These are phyloP conservation scores for Yamadazyma oceani DNA, from an alignment of 1,139 yeast species.

Conservation along the genomic window DNA sequence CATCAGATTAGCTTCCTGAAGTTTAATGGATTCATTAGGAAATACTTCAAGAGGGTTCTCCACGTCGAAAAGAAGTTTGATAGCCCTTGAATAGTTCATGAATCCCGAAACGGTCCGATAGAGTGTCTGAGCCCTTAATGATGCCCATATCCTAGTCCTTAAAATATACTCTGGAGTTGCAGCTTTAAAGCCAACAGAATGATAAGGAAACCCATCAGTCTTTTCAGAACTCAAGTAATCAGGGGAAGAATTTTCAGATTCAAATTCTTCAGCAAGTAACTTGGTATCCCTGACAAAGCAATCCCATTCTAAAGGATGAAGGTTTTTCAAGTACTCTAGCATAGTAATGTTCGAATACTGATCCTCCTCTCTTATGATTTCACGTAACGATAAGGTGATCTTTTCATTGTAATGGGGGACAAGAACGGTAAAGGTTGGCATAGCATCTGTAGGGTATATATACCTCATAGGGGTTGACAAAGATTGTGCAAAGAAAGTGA, in stretches of 20 bases:
- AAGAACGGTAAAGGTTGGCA: constrained; percentile 53
- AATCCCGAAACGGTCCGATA: constrained; percentile 57
- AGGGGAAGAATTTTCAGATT: constrained; percentile 25
- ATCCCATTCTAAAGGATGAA: constrained; percentile 53
- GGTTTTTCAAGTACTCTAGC: constrained; percentile 50
- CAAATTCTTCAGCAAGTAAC: constrained; percentile 46
- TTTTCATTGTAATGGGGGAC: constrained; percentile 55
- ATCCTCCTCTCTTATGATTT: constrained; percentile 48
- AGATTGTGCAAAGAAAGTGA: constrained; percentile 56
- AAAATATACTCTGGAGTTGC: constrained; percentile 55
- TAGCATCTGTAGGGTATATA: constrained; percentile 37
- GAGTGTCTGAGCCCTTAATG: constrained; percentile 54
- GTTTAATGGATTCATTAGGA: constrained; percentile 26
- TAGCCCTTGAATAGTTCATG: constrained; percentile 56
- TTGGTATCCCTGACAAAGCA: constrained; percentile 53
- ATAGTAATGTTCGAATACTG: constrained; percentile 50
- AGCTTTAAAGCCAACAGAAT: constrained; percentile 51
- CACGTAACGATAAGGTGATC: constrained; percentile 46
- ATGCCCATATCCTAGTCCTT: constrained; percentile 59
- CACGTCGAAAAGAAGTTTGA: constrained; percentile 47
- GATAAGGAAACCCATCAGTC: constrained; percentile 42
- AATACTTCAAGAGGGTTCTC: constrained; percentile 31
- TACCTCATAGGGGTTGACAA: constrained; percentile 55
- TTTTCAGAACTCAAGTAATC: constrained; percentile 14
- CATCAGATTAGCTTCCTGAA: constrained; percentile 39